Conservation (phyloP, 257 asterid species). For the Lavandula angustifolia region DNA sequence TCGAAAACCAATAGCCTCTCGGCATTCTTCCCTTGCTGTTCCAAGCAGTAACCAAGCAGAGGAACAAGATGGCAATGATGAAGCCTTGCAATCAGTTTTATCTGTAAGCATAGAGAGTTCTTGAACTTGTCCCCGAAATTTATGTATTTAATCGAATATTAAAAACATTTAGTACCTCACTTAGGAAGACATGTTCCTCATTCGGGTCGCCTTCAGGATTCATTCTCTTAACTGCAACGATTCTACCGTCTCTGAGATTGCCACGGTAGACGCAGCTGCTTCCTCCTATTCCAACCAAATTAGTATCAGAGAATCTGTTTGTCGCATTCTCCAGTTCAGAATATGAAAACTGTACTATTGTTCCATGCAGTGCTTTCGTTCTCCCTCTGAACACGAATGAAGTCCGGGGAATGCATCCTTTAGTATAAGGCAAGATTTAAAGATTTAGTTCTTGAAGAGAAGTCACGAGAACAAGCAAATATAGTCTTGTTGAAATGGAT, state of each 20-base stretch:
- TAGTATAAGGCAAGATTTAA: constrained; percentile 15
- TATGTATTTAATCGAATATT: too few relatives aligned
- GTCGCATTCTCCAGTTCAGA: constrained; percentile 83
- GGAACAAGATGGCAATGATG: constrained; percentile 96
- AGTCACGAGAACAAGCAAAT: not conserved
- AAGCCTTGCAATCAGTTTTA: constrained; percentile 84
- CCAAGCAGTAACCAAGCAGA: constrained; percentile 88
- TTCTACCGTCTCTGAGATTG: constrained; percentile 68
- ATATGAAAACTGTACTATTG: constrained; percentile 63
- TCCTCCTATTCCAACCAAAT: constrained; percentile 91
- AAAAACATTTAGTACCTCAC: constrained; percentile 63
- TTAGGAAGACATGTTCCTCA: constrained; percentile 68
- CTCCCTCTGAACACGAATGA: constrained; percentile 50
- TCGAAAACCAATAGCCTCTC: constrained; percentile 90
- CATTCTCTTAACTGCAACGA: constrained; percentile 88
- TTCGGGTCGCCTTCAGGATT: constrained; percentile 68
- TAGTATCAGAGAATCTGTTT: constrained; percentile 61
- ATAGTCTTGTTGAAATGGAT: not conserved
- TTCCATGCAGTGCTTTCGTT: constrained; percentile 59
- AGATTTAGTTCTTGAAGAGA: not conserved
- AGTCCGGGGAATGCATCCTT: constrained; percentile 79
- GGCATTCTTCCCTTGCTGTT: constrained; percentile 64
- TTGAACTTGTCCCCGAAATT: too few relatives aligned
- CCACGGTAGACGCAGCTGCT: constrained; percentile 93
- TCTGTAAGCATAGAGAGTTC: constrained; percentile 44